phyloP scores from a whole-genome alignment of 495 filamentous ascomycete genomes.

The Daldinia vernicosa region DNA sequence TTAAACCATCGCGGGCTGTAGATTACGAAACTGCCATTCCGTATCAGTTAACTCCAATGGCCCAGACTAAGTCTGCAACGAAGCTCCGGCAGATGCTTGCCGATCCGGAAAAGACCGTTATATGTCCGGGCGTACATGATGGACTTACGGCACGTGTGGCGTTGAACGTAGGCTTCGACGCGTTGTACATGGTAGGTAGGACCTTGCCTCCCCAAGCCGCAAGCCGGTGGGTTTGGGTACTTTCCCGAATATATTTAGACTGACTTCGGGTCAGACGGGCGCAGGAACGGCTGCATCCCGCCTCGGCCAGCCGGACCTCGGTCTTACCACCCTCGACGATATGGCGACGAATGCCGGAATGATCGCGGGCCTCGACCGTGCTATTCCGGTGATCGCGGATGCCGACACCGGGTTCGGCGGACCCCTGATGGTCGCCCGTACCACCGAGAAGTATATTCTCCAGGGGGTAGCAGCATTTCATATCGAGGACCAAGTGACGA shows the following conservation, averaged over 20 bases:
- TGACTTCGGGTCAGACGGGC: slow-evolving; percentile 59
- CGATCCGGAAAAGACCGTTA: slow-evolving; percentile 52
- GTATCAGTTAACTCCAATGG: slow-evolving; percentile 10
- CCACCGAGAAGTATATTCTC: slow-evolving; percentile 68
- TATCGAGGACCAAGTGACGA: slow-evolving; percentile 74
- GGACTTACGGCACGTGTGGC: slow-evolving; percentile 73
- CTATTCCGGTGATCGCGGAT: slow-evolving; percentile 71
- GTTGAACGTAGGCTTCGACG: slow-evolving; percentile 67
- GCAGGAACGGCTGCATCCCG: slow-evolving; percentile 71
- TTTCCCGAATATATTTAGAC: background rate
- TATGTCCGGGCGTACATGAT: slow-evolving; percentile 77
- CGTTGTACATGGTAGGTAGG: slow-evolving; percentile 75
- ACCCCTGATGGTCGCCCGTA: slow-evolving; percentile 68
- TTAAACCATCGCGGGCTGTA: background rate
- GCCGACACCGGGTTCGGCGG: slow-evolving; percentile 73
- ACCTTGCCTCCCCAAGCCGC: background rate
- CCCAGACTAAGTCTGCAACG: slow-evolving; percentile 45
- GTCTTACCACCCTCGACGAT: slow-evolving; percentile 68
- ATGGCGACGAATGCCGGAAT: slow-evolving; percentile 72
- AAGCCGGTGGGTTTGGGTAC: background rate
- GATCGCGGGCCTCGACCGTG: slow-evolving; percentile 69
- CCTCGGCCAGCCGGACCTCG: slow-evolving; percentile 72
- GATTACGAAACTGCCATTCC: background rate
- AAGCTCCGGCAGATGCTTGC: slow-evolving; percentile 52
- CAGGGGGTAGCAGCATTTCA: slow-evolving; percentile 76